Percentiles rank a stretch among this genome's conserved stretches.
Evolutionary conservation across 2,329 filamentous ascomycete genomes (phyloP).

Genomic region (Alternaria alternata): DNA sequence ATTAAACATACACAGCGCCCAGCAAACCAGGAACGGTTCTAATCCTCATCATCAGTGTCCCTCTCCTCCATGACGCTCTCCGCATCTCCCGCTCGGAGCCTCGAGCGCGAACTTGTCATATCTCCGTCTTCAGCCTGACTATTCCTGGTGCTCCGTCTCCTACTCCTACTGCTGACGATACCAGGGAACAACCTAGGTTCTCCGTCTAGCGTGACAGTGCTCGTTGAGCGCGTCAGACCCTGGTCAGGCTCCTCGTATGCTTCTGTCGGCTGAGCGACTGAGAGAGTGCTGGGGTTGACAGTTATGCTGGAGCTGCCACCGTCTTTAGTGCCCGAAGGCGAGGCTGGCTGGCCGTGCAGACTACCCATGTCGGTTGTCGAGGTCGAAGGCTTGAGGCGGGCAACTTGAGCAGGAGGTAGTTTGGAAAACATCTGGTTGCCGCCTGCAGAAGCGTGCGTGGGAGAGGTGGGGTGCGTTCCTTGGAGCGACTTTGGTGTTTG

Average conservation of each 20-base stretch:
- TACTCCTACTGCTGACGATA: constrained; percentile 62
- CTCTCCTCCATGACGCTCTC: constrained; percentile 18
- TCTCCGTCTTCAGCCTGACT: constrained; percentile 33
- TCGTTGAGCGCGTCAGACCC: constrained; percentile 33
- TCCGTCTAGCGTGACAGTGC: constrained; percentile 51
- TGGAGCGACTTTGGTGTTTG: constrained; percentile 43
- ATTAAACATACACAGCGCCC: not conserved
- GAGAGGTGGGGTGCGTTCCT: constrained; percentile 48
- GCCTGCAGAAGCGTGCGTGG: constrained; percentile 51
- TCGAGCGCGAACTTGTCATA: constrained; percentile 11
- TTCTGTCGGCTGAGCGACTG: constrained; percentile 35
- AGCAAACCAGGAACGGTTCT: not conserved
- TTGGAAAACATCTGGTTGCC: constrained; percentile 39
- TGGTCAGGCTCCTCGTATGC: constrained; percentile 26
- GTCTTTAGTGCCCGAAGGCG: constrained; percentile 33
- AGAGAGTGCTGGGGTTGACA: constrained; percentile 31
- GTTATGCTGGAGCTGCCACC: constrained; percentile 39
- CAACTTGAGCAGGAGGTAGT: constrained; percentile 48
- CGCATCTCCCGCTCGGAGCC: constrained; percentile 11
- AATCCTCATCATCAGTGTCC: constrained; percentile 23
- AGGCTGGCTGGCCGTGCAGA: constrained; percentile 33
- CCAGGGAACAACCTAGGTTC: constrained; percentile 78
- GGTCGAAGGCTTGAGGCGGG: constrained; percentile 42
- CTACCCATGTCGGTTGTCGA: constrained; percentile 28
- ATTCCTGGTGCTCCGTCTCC: constrained; percentile 44